A percentile compares a stretch with the other conserved stretches of the same genome.
phyloP scores from a whole-genome alignment of 2,329 filamentous ascomycete genomes.

The Zasmidium cellare region DNA sequence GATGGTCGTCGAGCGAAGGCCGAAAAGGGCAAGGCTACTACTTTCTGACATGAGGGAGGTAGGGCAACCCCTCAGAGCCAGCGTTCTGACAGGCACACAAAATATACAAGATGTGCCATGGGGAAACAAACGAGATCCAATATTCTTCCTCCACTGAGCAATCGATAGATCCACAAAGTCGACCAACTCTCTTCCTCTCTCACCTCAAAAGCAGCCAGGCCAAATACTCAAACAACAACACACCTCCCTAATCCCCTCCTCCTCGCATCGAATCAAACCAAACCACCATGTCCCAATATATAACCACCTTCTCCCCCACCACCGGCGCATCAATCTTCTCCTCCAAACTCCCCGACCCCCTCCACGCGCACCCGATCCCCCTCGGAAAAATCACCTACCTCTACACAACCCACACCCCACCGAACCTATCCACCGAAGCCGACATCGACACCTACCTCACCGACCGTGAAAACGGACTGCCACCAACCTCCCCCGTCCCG shows the following conservation, averaged over 20 bases:
- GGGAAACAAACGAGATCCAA: no score
- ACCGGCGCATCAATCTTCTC: constrained; percentile 20
- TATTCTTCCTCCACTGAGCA: no score
- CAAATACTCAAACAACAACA: no score
- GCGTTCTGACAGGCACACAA: no score
- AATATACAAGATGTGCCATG: no score
- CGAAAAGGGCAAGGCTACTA: neutral
- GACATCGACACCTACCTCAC: constrained; percentile 22
- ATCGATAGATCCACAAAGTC: no score
- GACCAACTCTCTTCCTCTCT: no score
- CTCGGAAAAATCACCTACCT: constrained; percentile 10
- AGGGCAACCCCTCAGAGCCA: neutral
- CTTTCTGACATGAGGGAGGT: neutral
- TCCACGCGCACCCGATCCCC: neutral
- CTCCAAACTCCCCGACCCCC: constrained; percentile 7
- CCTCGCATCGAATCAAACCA: no score
- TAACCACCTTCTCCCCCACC: constrained; percentile 21
- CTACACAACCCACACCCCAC: constrained; percentile 11
- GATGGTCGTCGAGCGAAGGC: no score
- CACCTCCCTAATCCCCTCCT: no score
- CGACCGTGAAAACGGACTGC: constrained; percentile 9
- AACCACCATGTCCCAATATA: constrained; percentile 17
- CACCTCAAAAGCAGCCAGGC: no score
- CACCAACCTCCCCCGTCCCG: constrained; percentile 5
- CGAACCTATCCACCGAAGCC: constrained; percentile 12